Evolutionary conservation across 1,284 basidiomycete species (phyloP).

Genomic region (Puccinia brachypodii): DNA sequence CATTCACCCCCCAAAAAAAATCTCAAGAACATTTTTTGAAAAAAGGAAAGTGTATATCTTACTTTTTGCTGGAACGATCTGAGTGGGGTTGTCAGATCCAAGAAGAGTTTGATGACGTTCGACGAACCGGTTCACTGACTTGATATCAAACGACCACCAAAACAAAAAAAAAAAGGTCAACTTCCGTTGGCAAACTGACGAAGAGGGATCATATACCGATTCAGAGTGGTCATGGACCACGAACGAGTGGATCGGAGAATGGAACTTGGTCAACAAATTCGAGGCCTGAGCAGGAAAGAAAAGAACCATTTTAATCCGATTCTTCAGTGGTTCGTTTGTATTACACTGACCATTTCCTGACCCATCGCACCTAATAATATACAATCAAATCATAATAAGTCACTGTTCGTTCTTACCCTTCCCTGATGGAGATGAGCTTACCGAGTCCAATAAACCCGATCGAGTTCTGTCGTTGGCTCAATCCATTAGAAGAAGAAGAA

Average conservation of each 20-base stretch:
- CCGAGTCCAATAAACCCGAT: slow-evolving; percentile 45
- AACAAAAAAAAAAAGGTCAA: no score
- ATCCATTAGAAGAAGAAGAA: no score
- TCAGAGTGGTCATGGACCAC: slow-evolving; percentile 35
- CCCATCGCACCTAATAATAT: slow-evolving; percentile 43
- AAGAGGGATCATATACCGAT: slow-evolving; percentile 17
- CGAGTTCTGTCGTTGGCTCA: slow-evolving; percentile 24
- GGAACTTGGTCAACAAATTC: slow-evolving; percentile 31
- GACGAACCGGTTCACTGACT: slow-evolving; percentile 32
- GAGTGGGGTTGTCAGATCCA: neutral
- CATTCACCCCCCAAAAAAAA: no score
- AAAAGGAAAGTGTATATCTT: neutral
- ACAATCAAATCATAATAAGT: neutral
- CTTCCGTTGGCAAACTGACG: no score
- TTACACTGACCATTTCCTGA: slow-evolving; percentile 29
- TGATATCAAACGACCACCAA: neutral
- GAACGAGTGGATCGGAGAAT: slow-evolving; percentile 19
- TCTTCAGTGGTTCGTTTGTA: neutral
- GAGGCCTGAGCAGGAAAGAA: slow-evolving; percentile 25
- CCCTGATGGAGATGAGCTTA: neutral
- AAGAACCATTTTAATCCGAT: neutral
- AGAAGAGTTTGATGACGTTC: neutral
- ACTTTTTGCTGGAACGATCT: slow-evolving; percentile 29
- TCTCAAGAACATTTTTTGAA: neutral
- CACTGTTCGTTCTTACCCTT: neutral